Base-by-base conservation (phyloP, 2,329 filamentous ascomycete species). In the Ophiostoma pallidulum region DNA sequence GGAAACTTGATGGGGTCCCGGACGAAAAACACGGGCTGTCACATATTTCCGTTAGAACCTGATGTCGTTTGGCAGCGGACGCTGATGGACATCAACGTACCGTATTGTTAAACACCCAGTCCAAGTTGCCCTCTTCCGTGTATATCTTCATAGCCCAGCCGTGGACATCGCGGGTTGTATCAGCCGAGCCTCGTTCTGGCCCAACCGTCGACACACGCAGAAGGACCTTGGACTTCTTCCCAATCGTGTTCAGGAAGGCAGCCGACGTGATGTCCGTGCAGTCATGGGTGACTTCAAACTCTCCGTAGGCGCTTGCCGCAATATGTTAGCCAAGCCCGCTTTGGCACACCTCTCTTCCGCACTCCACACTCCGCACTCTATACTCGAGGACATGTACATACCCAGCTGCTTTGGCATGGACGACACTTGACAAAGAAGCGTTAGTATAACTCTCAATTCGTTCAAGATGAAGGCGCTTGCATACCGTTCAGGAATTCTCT, bases 41-140 rank as follows among this genome's bases (percentile, higher is more conserved):
- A n/a, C n/a, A n/a, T n/a, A n/a, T n/a, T n/a, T n/a, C n/a, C n/a
- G n/a, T n/a, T n/a, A n/a, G n/a, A n/a, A n/a, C n/a, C 74, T 55
- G 71, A 73, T 43, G 52, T 51, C 55, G 51, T 51, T 7, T 33
- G n/a, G 14, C 22, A 9, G 38, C 19, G 20, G 10, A 28, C n/a
- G n/a, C n/a, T n/a, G n/a, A n/a, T n/a, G n/a, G n/a, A n/a, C n/a
- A n/a, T n/a, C n/a, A n/a, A n/a, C 26, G 10, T 29, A 32, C 38
- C 8, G 49, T 43, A 38, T 48, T 38, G 41, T 52, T 53, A 32
- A 45, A 42, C 4, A 53, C 56, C 70, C 65, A 70, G 70, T 78
- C 77, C 60, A 77, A 78, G 59, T 82, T 84, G 44, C 80, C 80
- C 56, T 82, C 77, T 41, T 81, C 75, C 0, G 79, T 82, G 56